Base-by-base conservation (phyloP, 176 grass and related monocot species). In the Typha latifolia region DNA sequence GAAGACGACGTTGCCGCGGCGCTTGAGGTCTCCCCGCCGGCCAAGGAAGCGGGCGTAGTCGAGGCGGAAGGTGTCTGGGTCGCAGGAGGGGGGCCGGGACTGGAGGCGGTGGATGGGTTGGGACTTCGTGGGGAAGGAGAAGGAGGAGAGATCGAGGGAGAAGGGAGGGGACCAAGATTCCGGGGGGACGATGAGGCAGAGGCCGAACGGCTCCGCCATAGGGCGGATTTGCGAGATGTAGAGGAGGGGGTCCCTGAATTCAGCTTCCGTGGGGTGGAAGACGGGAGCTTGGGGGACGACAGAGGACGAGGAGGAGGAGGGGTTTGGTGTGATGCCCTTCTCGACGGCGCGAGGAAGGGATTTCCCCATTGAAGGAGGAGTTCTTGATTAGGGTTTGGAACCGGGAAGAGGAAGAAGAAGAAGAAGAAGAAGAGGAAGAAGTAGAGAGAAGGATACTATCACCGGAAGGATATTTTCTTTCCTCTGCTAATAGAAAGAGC, bases 181-280 rank as follows among this genome's bases (percentile, higher is more conserved):
- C 61, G 88, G 92, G 1, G 92, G 92, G 12, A 96, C 92, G 66
- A 96, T 96, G 56, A 85, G 85, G 74, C 92, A 96, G 66, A 96
- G 88, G 37, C 92, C 92, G 57, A 85, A 96, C 26, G 72, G 80
- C 80, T 96, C 92, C 15, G 92, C 88, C 59, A 81, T 48, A 4
- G 87, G 87, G 14, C 92, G 84, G 50, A 84, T 84, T 14, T 82
- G 64, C 12, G 73, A 75, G 52, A 91, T 75, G 74, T 86, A 96
- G 14, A 71, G 82, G n/a, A 96, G 73, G 15, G 91, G 91, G 53
- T 96, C 82, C 49, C 34, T 63, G 74, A 96, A 96, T 18, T 96
- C 91, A 62, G 84, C 88, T 70, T 91, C 84, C 29, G 91, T 85
- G 24, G 91, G 87, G 77, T 66, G 71, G 82, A 91, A 96, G 4